Base-by-base conservation (phyloP, 2,329 filamentous ascomycete genomes). In the Pleomassaria siparia region DNA sequence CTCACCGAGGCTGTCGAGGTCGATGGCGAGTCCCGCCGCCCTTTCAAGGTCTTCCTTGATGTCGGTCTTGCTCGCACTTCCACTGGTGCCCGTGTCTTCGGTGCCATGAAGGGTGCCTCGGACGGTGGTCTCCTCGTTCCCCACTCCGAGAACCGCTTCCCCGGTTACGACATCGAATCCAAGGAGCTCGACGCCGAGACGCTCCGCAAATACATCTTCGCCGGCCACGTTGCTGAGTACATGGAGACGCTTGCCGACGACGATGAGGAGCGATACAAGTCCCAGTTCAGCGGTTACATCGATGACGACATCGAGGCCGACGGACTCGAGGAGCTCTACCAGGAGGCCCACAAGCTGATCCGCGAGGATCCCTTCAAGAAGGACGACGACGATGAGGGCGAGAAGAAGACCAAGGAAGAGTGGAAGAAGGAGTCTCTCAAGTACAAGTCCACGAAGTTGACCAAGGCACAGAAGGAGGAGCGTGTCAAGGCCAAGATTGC, bases 201-300 rank as follows among this genome's bases (percentile, higher is more conserved):
- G 64, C 89, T 99, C 74, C 91, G 92, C 84, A 95, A 91, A 83
- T 99, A 99, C 88, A 99, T 99, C 84, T 92, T 89, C 78, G 94
- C 84, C 73, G 92, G 94, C 55, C 94, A 99, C 85, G 89, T 99
- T 60, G 91, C 92, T 66, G 94, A 99, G 86, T 99, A 99, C 87
- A 99, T 99, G 94, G 94, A 99, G 87, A 94, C 88, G 51, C 89
- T 99, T 60, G 94, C 94, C 79, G 94, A 99, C 71, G 94, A 99
- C 74, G 94, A 99, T 74, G 94, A 99, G 88, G 94, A 99, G 86
- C 91, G 94, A 75, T 99, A 90, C 89, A 92, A 92, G 84, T 86
- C 84, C 68, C 94, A 99, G 83, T 99, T 99, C 88, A 82, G 86
- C 76, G 87, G 94, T 80, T 99, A 99, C 85, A 88, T 96, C 65